Conservation (phyloP, 495 filamentous ascomycete species). For the Penicillium dipodomyicola region DNA sequence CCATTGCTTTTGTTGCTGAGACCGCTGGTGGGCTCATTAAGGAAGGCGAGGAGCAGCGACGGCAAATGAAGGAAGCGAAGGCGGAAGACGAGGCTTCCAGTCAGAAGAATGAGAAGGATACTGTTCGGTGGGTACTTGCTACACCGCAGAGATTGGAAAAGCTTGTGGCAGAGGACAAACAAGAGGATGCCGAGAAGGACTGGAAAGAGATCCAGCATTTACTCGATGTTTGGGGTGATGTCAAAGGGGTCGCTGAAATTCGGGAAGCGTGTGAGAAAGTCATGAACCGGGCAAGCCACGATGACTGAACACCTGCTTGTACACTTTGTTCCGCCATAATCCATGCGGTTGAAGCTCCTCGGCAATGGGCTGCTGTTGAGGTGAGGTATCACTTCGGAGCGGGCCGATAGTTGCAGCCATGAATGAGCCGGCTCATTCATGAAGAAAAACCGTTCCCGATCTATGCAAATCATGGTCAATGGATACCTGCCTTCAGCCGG, state of each 20-base stretch:
- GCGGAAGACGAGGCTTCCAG: conserved; percentile 30
- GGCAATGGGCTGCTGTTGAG: neutral
- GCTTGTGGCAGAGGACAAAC: conserved; percentile 50
- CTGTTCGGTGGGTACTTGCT: conserved; percentile 70
- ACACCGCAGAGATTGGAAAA: conserved; percentile 51
- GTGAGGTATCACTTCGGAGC: too few species aligned
- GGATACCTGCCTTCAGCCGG: neutral
- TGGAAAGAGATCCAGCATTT: conserved; percentile 52
- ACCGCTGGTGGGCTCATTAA: conserved; percentile 67
- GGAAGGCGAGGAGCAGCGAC: conserved; percentile 41
- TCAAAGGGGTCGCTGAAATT: conserved; percentile 61
- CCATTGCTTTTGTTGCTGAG: conserved; percentile 78
- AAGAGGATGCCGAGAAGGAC: conserved; percentile 56
- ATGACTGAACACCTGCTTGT: conserved; percentile 27
- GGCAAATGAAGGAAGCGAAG: conserved; percentile 36
- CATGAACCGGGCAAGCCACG: conserved; percentile 36
- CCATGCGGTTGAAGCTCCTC: neutral
- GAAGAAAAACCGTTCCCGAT: neutral
- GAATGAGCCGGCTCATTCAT: conserved; percentile 3
- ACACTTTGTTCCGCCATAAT: neutral
- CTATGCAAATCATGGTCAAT: neutral
- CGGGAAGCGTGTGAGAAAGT: conserved; percentile 57
- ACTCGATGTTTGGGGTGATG: conserved; percentile 54
- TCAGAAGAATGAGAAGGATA: conserved; percentile 57
- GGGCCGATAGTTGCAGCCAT: neutral